Evolutionary conservation across 2,329 filamentous ascomycete species (phyloP), one percentile per base, ranked within the genome.

Genomic region (Penicillium sp.): DNA sequence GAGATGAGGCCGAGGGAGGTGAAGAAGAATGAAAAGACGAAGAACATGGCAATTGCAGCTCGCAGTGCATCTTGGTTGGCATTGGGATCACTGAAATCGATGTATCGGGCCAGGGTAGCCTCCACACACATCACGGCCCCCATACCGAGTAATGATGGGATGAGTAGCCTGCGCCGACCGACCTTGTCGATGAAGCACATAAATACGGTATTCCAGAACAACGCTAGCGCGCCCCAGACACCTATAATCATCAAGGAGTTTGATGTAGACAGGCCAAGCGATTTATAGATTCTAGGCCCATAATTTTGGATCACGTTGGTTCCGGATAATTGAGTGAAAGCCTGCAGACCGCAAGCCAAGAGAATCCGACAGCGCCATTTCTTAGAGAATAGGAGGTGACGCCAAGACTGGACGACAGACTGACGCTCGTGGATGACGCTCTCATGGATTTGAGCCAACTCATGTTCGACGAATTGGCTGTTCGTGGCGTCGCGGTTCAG

Each of bases 181-280:
- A 81, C 65, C 14, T 68, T 74, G 60, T 83, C 79, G 40, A 81
- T 64, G 37, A 79, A 65, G 29, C 68, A 65, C 54, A 82, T 74
- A 46, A 78, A 78, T 5, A 80, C 60, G 1, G 75, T 78, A 55
- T 79, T 79, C 72, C 77, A 81, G 19, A 79, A 65, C 26, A 77
- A 77, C 0, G 79, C 77, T 7, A 83, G 70, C 1, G 79, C 77
- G 21, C 79, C 79, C 60, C 75, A 79, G 57, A 82, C 76, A 3
- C 79, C 80, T 55, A 81, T 77, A 44, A 82, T 79, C 70, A 82
- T 75, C 3, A 82, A 72, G 0, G 79, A 78, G 1, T 72, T 77
- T 7, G 73, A 73, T 0, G 71, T 77, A 2, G 68, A 65, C 37
- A 82, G 75, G 6, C 77, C 77, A 0, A 81, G 70, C 3, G 75